phyloP scores from a whole-genome alignment of 192 early-diverging fungal species.

The Umbelopsis sp. region DNA sequence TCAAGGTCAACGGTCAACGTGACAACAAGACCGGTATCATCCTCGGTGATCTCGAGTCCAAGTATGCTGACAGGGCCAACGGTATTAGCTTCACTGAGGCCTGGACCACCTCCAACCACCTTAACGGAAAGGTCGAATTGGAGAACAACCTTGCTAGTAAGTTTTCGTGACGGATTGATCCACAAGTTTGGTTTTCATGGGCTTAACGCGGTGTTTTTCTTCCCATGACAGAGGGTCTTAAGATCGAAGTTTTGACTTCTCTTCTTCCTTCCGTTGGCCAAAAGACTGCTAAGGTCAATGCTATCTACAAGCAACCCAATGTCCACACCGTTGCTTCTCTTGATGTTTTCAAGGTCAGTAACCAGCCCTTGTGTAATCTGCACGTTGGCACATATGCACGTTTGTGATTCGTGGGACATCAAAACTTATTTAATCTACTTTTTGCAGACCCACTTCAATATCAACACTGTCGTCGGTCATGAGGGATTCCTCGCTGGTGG shows the following conservation, averaged over 20 bases:
- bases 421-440: not conserved
- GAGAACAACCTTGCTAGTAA: slow-evolving; percentile 86
- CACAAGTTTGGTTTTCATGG: not conserved
- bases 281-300: slow-evolving; percentile 79
- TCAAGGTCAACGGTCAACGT: slow-evolving; percentile 93
- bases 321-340: slow-evolving; percentile 86
- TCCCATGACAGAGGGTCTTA: slow-evolving; percentile 75
- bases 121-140: slow-evolving; percentile 91
- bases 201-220: not conserved
- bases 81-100: slow-evolving; percentile 96
- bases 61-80: slow-evolving; percentile 92
- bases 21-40: slow-evolving; percentile 96
- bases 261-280: slow-evolving; percentile 83
- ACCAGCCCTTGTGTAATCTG: not conserved
- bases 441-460: slow-evolving; percentile 75
- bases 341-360: slow-evolving; percentile 85
- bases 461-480: slow-evolving; percentile 86
- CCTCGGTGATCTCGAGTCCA: slow-evolving; percentile 96
- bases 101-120: slow-evolving; percentile 94
- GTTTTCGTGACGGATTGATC: not conserved
- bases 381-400: too few relatives aligned
- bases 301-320: slow-evolving; percentile 96
- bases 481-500: slow-evolving; percentile 92
- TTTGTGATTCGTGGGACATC: too few relatives aligned
- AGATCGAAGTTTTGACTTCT: slow-evolving; percentile 87